These are phyloP conservation scores for Vitis hybrid DNA, from an alignment of 177 flowering plant species.

Conservation along the genomic window DNA sequence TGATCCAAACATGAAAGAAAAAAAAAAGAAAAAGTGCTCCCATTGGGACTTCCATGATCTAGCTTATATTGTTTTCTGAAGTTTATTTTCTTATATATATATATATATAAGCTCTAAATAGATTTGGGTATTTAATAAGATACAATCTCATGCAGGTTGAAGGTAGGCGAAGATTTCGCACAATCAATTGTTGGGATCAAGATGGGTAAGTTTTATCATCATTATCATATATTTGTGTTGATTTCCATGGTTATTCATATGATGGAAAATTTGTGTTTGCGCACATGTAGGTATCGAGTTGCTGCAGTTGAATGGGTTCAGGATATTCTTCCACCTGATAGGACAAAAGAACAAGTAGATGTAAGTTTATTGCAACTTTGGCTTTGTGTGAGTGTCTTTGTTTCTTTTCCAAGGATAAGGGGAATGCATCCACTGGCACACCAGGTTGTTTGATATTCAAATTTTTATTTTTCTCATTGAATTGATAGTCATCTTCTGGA, in stretches of 20 bases:
- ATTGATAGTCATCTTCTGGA: neutral
- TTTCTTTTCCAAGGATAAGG: too few relatives aligned
- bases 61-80: too few relatives aligned
- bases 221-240: neutral
- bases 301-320: slow-evolving; percentile 90
- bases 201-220: slow-evolving; percentile 70
- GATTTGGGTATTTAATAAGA: neutral
- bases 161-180: slow-evolving; percentile 89
- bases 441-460: too few relatives aligned
- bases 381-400: too few relatives aligned
- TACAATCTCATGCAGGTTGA: slow-evolving; percentile 60
- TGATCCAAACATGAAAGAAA: neutral
- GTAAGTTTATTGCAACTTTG: slow-evolving; percentile 38
- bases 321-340: slow-evolving; percentile 61
- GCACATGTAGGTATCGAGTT: slow-evolving; percentile 68
- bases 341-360: slow-evolving; percentile 52
- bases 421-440: too few relatives aligned
- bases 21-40: too few relatives aligned
- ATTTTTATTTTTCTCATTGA: neutral
- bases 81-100: neutral
- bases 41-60: too few relatives aligned
- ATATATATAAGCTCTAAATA: neutral
- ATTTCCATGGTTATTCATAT: neutral
- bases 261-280: neutral
- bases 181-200: slow-evolving; percentile 80